Evolutionary conservation across 257 asterid species (phyloP).

Genomic region (Cynanchum wilfordii): DNA sequence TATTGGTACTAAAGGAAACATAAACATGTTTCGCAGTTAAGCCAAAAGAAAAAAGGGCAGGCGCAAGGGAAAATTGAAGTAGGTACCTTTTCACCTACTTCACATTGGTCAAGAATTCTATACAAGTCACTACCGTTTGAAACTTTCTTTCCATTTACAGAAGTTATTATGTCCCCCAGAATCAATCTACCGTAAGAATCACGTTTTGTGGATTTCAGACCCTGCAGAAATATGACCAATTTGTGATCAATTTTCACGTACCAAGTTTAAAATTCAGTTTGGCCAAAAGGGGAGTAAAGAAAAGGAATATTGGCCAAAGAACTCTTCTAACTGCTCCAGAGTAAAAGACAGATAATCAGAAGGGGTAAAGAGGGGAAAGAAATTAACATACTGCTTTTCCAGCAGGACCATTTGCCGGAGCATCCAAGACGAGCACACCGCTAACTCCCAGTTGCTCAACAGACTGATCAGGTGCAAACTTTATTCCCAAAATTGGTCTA

Average conservation of each 20-base stretch:
- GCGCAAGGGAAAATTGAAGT: background rate
- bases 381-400: conserved; percentile 89
- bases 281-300: conserved; percentile 2
- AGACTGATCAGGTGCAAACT: conserved; percentile 96
- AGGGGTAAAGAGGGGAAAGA: background rate
- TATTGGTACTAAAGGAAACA: background rate
- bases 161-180: conserved; percentile 89
- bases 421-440: conserved; percentile 96
- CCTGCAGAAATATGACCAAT: conserved; percentile 44
- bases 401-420: conserved; percentile 97
- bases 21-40: background rate
- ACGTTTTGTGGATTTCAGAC: conserved; percentile 86
- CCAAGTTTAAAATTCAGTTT: background rate
- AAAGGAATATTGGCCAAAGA: background rate
- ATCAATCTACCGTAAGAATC: conserved; percentile 86
- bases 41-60: background rate
- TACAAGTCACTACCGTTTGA: conserved; percentile 87
- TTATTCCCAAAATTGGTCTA: conserved; percentile 87
- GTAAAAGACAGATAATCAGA: background rate
- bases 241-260: conserved; percentile 4
- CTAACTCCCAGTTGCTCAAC: conserved; percentile 97
- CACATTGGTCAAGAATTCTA: conserved; percentile 94
- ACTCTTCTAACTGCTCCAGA: background rate
- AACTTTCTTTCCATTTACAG: conserved; percentile 80
- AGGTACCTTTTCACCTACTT: conserved; percentile 78